Base-by-base conservation (phyloP, 495 filamentous ascomycete species). In the Delitschia confertaspora region DNA sequence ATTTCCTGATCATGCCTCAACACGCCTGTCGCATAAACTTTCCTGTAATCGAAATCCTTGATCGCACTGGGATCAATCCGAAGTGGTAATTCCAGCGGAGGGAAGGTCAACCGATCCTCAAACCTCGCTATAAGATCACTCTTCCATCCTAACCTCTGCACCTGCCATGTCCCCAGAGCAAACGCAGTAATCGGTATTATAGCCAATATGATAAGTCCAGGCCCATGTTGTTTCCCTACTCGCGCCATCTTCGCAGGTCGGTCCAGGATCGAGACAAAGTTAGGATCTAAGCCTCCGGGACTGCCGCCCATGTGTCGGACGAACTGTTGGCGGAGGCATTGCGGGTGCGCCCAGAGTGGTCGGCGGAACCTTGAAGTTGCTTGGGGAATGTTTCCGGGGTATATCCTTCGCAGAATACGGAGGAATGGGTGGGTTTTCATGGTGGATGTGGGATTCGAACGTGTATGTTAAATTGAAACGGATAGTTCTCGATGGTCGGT, bases 141-240 rank as follows among this genome's bases (percentile, higher is more conserved):
- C 61, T 98, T 98, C 87, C 88, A 89, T 25, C 76, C 73, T 11
- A 98, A 76, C 2, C 91, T 85, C 56, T 93, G 73, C n/a, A 98
- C 80, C 58, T 98, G 91, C 91, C 91, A 98, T 30, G 82, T 84
- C 27, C 91, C 91, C 24, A 98, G 79, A 49, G 69, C 69, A 62
- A 98, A 94, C 36, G 91, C 82, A 4, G 87, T 95, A 31, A 93
- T 68, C 25, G 91, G 91, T 49, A 98, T 96, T 32, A 91, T 60
- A 23, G 87, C 87, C 9, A 95, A 72, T 40, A 94, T 69, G 32
- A 93, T 80, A 9, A 94, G 71, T 0, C 88, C 88, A 0, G 79
- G 78, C 4, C 86, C 85, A 66, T 95, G 88, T 38, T 72, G 75
- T 53, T 73, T 76, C 13, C 82, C 74, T 0, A 74, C 62, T 16